Base-by-base conservation (phyloP, 352 stramenopile genomes). In the Phytophthora ohioensis region DNA sequence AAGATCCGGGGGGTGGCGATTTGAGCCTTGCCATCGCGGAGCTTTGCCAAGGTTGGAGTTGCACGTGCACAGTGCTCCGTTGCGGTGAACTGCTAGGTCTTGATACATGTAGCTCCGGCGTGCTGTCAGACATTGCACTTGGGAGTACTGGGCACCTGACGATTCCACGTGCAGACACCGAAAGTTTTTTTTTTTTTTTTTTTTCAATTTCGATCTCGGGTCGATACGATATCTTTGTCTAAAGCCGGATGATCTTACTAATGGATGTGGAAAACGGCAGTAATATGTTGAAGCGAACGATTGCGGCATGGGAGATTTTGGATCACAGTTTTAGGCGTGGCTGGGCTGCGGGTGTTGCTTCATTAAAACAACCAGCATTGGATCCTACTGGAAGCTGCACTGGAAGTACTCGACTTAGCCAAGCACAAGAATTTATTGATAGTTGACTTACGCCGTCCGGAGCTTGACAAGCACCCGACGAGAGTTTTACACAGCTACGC, bases 401-500 rank as follows among this genome's bases (percentile, higher is more conserved):
- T 21, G 17, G 17, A 21, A 0, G 17, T 21, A 32, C 10, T 15
- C 47, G 27, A 53, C 17, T 32, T 53, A 7, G 2, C 13, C 48
- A 32, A 41, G 54, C 38, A 49, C 38, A 48, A 60, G 49, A 57
- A 11, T 17, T 31, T 56, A 42, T 30, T 56, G 27, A 21, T 52
- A 31, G n/a, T 48, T 48, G 42, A 13, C 42, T 31, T 31, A 9
- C 12, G 27, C 0, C 42, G n/a, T 11, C 17, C 30, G 13, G 34
- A 57, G 51, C 32, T 57, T 6, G 2, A 31, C 35, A 32, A 32
- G 17, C 27, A 10, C 8, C 17, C n/a, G 51, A 57, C 49, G 4
- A 57, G n/a, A 35, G 49, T 21, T 12, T 38, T 65, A 71, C 47
- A 68, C 7, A n/a, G 43, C 42, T 46, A 67, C 62, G 7, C 49